A percentile compares a stretch with the other conserved stretches of the same genome.
Conservation (phyloP, 2,329 filamentous ascomycete species). For the Alternaria panax region DNA sequence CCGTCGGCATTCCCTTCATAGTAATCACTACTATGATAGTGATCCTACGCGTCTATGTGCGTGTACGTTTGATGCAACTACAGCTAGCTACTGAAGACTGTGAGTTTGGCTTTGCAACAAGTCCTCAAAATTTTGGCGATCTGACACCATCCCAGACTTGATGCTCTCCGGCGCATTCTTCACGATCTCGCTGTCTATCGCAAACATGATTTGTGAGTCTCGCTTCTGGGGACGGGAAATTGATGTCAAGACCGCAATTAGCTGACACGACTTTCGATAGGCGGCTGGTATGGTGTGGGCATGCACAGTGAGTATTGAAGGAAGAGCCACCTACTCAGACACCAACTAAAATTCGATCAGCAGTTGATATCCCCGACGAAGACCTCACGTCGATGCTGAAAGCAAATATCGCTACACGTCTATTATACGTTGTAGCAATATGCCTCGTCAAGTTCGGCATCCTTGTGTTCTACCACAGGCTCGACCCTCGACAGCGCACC, state of each 20-base stretch:
- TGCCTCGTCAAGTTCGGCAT: background rate
- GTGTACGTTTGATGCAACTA: background rate
- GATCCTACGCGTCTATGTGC: background rate
- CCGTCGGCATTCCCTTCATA: background rate
- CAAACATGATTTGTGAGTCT: background rate
- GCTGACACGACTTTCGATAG: background rate
- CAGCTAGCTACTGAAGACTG: background rate
- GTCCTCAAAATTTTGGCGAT: accelerated
- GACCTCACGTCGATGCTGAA: background rate
- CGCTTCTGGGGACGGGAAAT: background rate
- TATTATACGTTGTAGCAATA: background rate
- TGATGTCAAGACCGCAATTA: background rate
- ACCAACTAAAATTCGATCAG: background rate
- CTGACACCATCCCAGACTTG: background rate
- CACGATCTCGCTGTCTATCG: background rate
- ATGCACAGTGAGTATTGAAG: background rate
- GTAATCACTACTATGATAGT: background rate
- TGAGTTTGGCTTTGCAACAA: background rate
- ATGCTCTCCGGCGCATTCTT: background rate
- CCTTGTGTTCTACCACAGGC: background rate
- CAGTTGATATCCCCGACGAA: background rate
- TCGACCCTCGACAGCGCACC: background rate
- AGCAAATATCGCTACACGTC: background rate
- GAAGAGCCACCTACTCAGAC: no score
- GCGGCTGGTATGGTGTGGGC: background rate